phyloP scores from a whole-genome alignment of 2,329 filamentous ascomycete genomes.

The Golovinomyces cichoracearum region DNA sequence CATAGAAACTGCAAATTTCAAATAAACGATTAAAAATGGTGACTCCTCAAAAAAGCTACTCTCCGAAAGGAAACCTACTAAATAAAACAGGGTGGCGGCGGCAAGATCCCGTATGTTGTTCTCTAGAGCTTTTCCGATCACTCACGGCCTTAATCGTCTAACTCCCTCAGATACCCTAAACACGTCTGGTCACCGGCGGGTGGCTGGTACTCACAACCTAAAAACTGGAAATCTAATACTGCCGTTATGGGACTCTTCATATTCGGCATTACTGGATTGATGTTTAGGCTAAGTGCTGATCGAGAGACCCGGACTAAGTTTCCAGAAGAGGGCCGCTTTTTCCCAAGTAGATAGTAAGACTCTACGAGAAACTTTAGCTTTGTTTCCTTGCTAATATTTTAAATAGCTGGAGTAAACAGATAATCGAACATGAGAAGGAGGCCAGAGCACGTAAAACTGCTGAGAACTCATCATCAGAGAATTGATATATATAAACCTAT shows the following conservation, averaged over 20 bases:
- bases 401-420: slow-evolving; percentile 42
- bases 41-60: too few relatives aligned
- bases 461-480: background rate
- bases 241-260: slow-evolving; percentile 44
- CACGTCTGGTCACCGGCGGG: slow-evolving; percentile 97
- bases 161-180: slow-evolving; percentile 54
- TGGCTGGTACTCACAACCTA: slow-evolving; percentile 88
- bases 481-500: too few relatives aligned
- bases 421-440: slow-evolving; percentile 39
- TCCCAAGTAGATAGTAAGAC: slow-evolving; percentile 59
- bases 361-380: background rate
- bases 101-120: slow-evolving; percentile 38
- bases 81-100: slow-evolving; percentile 52
- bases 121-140: background rate
- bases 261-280: slow-evolving; percentile 38
- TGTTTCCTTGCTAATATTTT: slow-evolving; percentile 3
- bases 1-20: too few relatives aligned
- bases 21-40: too few relatives aligned
- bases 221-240: slow-evolving; percentile 90
- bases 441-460: slow-evolving; percentile 19
- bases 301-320: slow-evolving; percentile 48
- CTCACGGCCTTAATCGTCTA: slow-evolving; percentile 4
- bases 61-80: too few relatives aligned
- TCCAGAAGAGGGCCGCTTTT: slow-evolving; percentile 53
- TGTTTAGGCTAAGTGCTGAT: slow-evolving; percentile 48